Percentiles rank a stretch among this genome's conserved stretches.
Evolutionary conservation across 1,139 yeast species (phyloP).

Genomic region (Candida neerlandica): DNA sequence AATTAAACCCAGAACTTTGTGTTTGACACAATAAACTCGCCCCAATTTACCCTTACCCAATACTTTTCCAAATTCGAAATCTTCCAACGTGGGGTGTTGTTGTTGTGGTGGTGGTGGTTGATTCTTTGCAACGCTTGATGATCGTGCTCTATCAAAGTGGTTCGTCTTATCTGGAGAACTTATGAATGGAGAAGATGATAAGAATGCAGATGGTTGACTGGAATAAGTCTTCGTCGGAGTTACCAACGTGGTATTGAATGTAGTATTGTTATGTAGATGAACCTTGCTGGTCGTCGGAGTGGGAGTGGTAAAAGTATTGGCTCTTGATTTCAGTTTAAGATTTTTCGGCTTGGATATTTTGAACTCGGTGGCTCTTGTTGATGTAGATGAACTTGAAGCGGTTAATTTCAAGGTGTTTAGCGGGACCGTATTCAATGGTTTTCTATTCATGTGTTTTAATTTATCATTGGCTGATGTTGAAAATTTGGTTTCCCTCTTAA

Average conservation of each 20-base stretch:
- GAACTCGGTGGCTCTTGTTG: conserved; percentile 4
- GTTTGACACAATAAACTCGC: conserved; percentile 85
- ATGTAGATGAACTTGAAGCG: background rate
- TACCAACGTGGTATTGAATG: background rate
- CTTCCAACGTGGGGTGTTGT: conserved; percentile 38
- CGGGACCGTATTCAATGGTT: background rate
- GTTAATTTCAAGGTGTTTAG: background rate
- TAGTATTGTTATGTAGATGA: conserved; percentile 1
- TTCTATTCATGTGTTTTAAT: background rate
- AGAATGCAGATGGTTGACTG: background rate
- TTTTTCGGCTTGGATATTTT: conserved; percentile 7
- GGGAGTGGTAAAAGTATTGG: conserved; percentile 5
- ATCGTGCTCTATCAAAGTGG: background rate
- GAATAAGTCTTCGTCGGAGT: background rate
- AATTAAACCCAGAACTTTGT: conserved; percentile 70
- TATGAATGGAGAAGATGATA: conserved; percentile 13
- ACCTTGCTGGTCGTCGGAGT: background rate
- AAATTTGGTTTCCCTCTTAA: background rate
- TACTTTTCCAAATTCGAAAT: conserved; percentile 85
- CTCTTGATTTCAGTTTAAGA: background rate
- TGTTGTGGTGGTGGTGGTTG: conserved; percentile 6
- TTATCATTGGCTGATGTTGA: background rate
- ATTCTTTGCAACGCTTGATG: background rate
- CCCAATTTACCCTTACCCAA: conserved; percentile 95
- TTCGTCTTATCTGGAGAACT: conserved; percentile 8